A percentile compares a stretch with the other conserved stretches of the same genome.
phyloP scores from a whole-genome alignment of 768 basidiomycete genomes.

The Leccinellum albellum region DNA sequence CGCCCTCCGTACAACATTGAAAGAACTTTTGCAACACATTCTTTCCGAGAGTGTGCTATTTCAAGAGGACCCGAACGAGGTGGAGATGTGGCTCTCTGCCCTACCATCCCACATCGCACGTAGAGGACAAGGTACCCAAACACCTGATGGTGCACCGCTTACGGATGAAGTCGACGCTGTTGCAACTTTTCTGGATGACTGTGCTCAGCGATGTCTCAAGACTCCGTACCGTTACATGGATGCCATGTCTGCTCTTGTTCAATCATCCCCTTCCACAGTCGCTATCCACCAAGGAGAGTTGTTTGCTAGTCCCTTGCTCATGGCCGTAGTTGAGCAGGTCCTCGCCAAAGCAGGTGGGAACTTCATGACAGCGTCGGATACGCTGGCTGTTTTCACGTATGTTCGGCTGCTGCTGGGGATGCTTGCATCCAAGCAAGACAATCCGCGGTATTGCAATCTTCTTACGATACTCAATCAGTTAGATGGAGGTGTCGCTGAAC shows the following conservation, averaged over 20 bases:
- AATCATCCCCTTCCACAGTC: constrained; percentile 6
- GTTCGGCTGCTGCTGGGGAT: constrained; percentile 58
- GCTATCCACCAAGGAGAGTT: constrained; percentile 24
- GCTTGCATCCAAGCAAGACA: constrained; percentile 52
- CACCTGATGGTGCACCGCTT: constrained; percentile 51
- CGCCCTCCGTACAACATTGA: constrained; percentile 51
- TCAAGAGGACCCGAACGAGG: constrained; percentile 69
- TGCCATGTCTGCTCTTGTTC: constrained; percentile 43
- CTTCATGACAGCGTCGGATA: constrained; percentile 54
- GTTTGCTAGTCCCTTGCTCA: constrained; percentile 70
- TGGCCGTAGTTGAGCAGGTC: constrained; percentile 78
- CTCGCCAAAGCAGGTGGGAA: constrained; percentile 59
- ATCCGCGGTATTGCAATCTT: constrained; percentile 35
- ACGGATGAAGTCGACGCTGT: constrained; percentile 56
- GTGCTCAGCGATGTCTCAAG: constrained; percentile 74
- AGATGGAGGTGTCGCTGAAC: constrained; percentile 30
- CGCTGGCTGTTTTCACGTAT: constrained; percentile 60
- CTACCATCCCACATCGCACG: constrained; percentile 44
- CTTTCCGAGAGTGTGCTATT: constrained; percentile 75
- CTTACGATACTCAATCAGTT: constrained; percentile 35
- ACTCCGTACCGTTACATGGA: constrained; percentile 87
- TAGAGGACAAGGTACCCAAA: constrained; percentile 34
- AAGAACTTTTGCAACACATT: constrained; percentile 55
- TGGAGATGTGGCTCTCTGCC: constrained; percentile 67
- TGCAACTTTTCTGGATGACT: constrained; percentile 78